Evolutionary conservation across 2,329 filamentous ascomycete species (phyloP), one percentile per base, ranked within the genome.

Genomic region (Aspergillus felis): DNA sequence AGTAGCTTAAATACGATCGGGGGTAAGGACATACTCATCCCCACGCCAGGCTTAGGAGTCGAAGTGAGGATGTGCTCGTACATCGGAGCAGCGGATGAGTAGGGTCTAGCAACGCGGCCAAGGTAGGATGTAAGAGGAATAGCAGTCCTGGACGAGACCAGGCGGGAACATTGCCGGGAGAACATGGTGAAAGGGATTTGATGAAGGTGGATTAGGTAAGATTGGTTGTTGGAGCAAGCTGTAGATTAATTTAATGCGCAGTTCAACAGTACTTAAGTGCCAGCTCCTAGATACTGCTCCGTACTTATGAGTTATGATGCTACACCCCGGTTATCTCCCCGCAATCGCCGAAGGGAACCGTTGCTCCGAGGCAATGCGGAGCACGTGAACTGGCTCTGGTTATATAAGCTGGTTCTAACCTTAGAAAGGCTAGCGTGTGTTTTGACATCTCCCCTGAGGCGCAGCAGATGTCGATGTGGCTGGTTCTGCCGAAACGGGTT

Each of bases 31-130:
- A 61, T 82, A 96, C 93, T 90, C 78, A 96, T 84, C 2, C 90
- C 91, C 57, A 99, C 92, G 52, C 92, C 92, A n/a, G 90, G 88
- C 75, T 88, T 89, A 9, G 93, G 93, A 64, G 85, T 86, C 20
- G 90, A 91, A 52, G 91, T 87, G 65, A 94, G 81, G 66, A 97
- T 87, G 76, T 88, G 88, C 71, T 97, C 89, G 76, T 95, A 97
- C 54, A 75, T 76, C 57, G 75, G 67, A 49, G 70, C 70, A 56
- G 72, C 73, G 62, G 77, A 77, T 57, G 78, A 80, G 62, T 74
- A 77, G 35, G 67, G 65, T 54, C 74, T 69, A 54, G 59, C 57
- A 35, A 66, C 64, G 55, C 71, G 72, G 48, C 69, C 61, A 44
- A 74, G 58, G 60, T 71, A 76, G 42, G 70, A 71, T 53, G 66